phyloP scores from a whole-genome alignment of 805 yeast species.

The Barnettozyma botsteinii region DNA sequence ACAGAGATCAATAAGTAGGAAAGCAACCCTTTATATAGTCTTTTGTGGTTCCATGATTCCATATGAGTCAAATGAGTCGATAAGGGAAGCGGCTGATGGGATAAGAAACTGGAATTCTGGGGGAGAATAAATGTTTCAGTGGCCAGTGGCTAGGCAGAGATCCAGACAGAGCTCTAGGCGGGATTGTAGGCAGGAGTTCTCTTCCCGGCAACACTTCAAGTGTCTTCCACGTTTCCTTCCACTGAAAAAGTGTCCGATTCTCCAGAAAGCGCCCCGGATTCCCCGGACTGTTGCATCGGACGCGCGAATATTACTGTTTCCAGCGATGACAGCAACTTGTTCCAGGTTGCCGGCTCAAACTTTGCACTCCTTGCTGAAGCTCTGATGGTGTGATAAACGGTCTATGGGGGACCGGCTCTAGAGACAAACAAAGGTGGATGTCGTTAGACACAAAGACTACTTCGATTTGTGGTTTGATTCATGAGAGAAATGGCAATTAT shows the following conservation, averaged over 20 bases:
- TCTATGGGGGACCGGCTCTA: no score
- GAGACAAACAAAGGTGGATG: no score
- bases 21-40: constrained; percentile 3
- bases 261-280: constrained; percentile 4
- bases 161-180: background rate
- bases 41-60: constrained; percentile 7
- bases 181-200: no score
- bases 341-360: constrained; percentile 1
- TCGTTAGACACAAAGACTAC: no score
- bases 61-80: constrained; percentile 1
- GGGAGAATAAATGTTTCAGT: no score
- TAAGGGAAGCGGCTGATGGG: constrained; percentile 10
- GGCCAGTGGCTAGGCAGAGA: background rate
- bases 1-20: background rate
- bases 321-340: background rate
- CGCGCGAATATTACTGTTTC: background rate
- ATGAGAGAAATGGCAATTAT: no score
- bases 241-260: constrained; percentile 1
- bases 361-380: no score
- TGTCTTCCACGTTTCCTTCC: constrained; percentile 3
- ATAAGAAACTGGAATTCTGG: no score
- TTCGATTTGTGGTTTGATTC: no score
- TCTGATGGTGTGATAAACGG: no score
- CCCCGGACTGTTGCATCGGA: constrained; percentile 5
- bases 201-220: no score